These are phyloP conservation scores for Zangia roseola DNA, from an alignment of 768 basidiomycete genomes.

Conservation along the genomic window DNA sequence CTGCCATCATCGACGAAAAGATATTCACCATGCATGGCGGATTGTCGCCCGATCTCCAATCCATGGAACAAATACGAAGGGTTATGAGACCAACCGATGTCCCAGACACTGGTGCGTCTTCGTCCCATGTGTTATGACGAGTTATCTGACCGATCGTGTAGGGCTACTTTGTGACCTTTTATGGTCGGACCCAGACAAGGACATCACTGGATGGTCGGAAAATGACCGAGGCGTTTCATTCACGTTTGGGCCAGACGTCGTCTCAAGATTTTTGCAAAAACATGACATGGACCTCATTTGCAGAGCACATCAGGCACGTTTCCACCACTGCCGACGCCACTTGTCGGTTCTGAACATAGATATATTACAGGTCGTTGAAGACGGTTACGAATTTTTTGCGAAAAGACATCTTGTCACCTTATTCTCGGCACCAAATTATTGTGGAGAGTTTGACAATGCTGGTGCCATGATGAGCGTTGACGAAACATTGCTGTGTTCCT, in stretches of 20 bases:
- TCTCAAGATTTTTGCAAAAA: slow-evolving; percentile 97
- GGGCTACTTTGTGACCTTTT: slow-evolving; percentile 93
- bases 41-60: slow-evolving; percentile 94
- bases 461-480: slow-evolving; percentile 99
- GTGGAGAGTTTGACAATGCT: slow-evolving; percentile 97
- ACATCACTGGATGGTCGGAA: slow-evolving; percentile 99
- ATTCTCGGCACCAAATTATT: slow-evolving; percentile 95
- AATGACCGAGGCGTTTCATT: slow-evolving; percentile 99
- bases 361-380: slow-evolving; percentile 81
- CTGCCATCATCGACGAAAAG: slow-evolving; percentile 99
- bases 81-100: slow-evolving; percentile 99
- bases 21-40: slow-evolving; percentile 99
- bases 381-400: slow-evolving; percentile 98
- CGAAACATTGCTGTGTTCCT: slow-evolving; percentile 94
- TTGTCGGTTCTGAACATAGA: slow-evolving; percentile 3
- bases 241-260: slow-evolving; percentile 98
- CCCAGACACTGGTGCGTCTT: slow-evolving; percentile 84
- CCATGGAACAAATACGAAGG: slow-evolving; percentile 99
- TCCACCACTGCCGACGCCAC: slow-evolving; percentile 10
- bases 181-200: slow-evolving; percentile 99
- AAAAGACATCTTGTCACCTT: slow-evolving; percentile 96
- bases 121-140: background rate
- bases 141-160: slow-evolving; percentile 29
- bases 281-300: slow-evolving; percentile 99
- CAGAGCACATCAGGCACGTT: slow-evolving; percentile 89